phyloP scores from a whole-genome alignment of 305 asterid genomes.

The Fraxinus greggii region DNA sequence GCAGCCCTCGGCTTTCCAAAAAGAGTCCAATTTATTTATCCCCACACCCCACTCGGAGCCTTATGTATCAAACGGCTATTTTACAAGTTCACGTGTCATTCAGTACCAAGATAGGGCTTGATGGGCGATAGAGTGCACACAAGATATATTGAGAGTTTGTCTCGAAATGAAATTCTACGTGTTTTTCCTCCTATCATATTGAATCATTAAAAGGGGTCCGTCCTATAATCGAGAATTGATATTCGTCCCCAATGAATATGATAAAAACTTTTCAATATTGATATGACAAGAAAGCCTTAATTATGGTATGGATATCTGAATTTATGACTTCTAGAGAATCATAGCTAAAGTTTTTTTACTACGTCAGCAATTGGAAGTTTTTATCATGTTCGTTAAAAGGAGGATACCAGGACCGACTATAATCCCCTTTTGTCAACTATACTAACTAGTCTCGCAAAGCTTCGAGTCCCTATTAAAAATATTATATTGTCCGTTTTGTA shows the following conservation, averaged over 20 bases:
- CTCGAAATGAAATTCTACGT: neutral
- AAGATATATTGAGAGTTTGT: neutral
- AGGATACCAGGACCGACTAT: neutral
- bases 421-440: neutral
- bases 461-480: neutral
- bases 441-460: neutral
- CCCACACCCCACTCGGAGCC: neutral
- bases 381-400: no score
- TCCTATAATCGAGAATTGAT: neutral
- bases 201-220: neutral
- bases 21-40: neutral
- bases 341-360: no score
- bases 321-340: no score
- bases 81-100: neutral
- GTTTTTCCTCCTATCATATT: neutral
- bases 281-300: no score
- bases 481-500: no score
- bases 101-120: neutral
- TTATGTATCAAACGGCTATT: neutral
- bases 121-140: neutral
- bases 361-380: no score
- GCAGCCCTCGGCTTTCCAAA: neutral
- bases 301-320: no score
- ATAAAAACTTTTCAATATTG: no score
- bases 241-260: no score